Base-by-base conservation (phyloP, 768 basidiomycete species). In the Podaxis rugospora region DNA sequence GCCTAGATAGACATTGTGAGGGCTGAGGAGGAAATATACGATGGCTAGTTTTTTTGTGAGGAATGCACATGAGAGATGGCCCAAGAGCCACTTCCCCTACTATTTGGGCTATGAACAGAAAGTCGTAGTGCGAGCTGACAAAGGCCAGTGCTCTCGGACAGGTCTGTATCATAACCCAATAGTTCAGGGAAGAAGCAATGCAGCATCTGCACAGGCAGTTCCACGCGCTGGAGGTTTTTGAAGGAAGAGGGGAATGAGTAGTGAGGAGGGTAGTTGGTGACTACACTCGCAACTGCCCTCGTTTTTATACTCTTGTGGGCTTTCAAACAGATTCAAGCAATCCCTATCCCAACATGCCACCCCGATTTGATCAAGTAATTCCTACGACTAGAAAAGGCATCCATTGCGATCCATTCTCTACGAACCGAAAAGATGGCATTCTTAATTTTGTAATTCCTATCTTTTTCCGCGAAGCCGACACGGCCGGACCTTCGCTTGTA, bases 81-180 rank as follows among this genome's bases (percentile, higher is more conserved):
- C 25, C 66, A 64, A 70, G 27, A 76, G 77, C 80, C 71, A 80
- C 73, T 76, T 67, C 57, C 32, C 68, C 74, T 75, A 78, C 79
- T 79, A 80, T 81, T 76, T 79, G 75, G 79, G 77, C 82, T 83
- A 83, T 84, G 83, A 84, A 83, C 81, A 82, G 73, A 80, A 11
- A 32, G 69, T 60, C 68, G 70, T 52, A 66, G 67, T 28, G 67
- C 66, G 65, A 71, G 65, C 74, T 74, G 74, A 63, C 75, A 1
- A 63, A 72, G 74, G 73, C 62, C 62, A 66, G 70, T 14, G 68
- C 62, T 64, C 65, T 55, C 64, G 65, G 56, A 47, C 54, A 68
- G 66, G 65, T 78, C 70, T 78, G 78, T 68, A 69, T 76, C 77
- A 67, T 54, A 66, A 62, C 67, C 57, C 27, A 50, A 62, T 62